A percentile compares a stretch with the other conserved stretches of the same genome.
Conservation (phyloP, 768 basidiomycete genomes). For the Lactarius sp. region DNA sequence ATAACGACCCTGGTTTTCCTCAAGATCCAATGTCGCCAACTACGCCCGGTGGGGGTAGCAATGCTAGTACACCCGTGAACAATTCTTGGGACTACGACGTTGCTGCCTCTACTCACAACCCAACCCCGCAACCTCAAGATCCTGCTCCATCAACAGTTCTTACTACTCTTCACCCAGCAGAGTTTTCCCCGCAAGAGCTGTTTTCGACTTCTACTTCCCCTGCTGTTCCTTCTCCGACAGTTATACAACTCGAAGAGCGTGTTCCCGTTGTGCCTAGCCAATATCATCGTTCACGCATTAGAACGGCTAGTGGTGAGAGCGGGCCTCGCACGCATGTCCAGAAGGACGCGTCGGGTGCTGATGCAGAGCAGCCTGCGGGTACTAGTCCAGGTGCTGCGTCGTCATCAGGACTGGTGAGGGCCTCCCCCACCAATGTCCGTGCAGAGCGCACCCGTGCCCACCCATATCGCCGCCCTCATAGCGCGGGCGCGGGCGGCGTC, state of each 20-base stretch:
- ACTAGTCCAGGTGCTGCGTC: slow-evolving; percentile 1
- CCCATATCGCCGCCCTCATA: slow-evolving; percentile 25
- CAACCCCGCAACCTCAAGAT: slow-evolving; percentile 20
- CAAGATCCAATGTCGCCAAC: slow-evolving; percentile 23
- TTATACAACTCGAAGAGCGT: slow-evolving; percentile 27
- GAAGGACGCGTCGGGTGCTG: slow-evolving; percentile 15
- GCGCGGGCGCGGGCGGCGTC: slow-evolving; percentile 10
- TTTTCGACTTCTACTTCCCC: slow-evolving; percentile 14
- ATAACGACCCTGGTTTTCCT: slow-evolving; percentile 14
- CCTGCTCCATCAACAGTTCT: slow-evolving; percentile 2
- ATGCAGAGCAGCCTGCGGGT: slow-evolving; percentile 16
- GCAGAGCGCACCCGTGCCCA: slow-evolving; percentile 21
- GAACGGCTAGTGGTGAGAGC: slow-evolving; percentile 22
- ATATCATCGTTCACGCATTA: slow-evolving; percentile 21
- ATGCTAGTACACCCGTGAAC: slow-evolving; percentile 23
- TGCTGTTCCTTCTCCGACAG: slow-evolving; percentile 15
- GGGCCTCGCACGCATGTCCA: slow-evolving; percentile 17
- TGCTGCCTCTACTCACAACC: slow-evolving; percentile 11
- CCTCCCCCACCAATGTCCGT: slow-evolving; percentile 16
- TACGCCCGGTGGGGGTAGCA: slow-evolving; percentile 24
- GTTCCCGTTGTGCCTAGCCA: slow-evolving; percentile 24
- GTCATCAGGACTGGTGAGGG: slow-evolving; percentile 19
- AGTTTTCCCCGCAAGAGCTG: slow-evolving; percentile 22
- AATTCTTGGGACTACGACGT: slow-evolving; percentile 25
- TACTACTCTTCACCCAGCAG: slow-evolving; percentile 21